Conservation (phyloP, 495 filamentous ascomycete species). For the Neurospora hispaniola region DNA sequence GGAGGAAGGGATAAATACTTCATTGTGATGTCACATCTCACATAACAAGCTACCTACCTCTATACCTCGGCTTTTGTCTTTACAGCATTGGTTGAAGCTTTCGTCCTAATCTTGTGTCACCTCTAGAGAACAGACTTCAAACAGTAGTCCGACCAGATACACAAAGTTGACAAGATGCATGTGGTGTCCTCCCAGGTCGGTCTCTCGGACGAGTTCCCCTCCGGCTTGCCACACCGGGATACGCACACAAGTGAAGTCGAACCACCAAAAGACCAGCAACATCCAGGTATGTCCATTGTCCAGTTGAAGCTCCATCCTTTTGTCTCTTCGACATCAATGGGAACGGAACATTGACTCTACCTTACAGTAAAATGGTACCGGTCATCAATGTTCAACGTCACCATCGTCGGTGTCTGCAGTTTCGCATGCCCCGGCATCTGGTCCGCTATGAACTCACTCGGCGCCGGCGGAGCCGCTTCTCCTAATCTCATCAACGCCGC, state of each 20-base stretch:
- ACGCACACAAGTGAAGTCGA: constrained; percentile 1
- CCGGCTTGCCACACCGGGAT: not conserved
- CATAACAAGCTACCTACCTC: not conserved
- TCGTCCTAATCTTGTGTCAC: not conserved
- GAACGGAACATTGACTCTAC: not conserved
- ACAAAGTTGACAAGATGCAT: not conserved
- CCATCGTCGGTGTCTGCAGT: constrained; percentile 52
- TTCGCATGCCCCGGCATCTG: constrained; percentile 57
- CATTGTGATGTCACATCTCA: not conserved
- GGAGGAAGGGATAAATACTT: not conserved
- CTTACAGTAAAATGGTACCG: constrained; percentile 53
- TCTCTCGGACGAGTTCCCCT: not conserved
- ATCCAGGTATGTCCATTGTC: constrained; percentile 6
- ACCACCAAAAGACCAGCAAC: constrained; percentile 15
- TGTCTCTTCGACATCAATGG: not conserved
- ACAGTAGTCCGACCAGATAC: not conserved
- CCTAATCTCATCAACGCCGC: constrained; percentile 59
- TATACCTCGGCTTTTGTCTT: not conserved
- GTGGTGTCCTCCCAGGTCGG: not conserved
- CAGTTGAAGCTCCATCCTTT: not conserved
- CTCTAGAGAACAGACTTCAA: not conserved
- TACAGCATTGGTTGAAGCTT: not conserved
- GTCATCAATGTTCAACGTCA: constrained; percentile 52
- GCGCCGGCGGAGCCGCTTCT: constrained; percentile 51
- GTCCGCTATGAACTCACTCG: constrained; percentile 60